A percentile compares a stretch with the other conserved stretches of the same genome.
Evolutionary conservation across 2,329 filamentous ascomycete genomes (phyloP).

Genomic region (Colletotrichum sidae): DNA sequence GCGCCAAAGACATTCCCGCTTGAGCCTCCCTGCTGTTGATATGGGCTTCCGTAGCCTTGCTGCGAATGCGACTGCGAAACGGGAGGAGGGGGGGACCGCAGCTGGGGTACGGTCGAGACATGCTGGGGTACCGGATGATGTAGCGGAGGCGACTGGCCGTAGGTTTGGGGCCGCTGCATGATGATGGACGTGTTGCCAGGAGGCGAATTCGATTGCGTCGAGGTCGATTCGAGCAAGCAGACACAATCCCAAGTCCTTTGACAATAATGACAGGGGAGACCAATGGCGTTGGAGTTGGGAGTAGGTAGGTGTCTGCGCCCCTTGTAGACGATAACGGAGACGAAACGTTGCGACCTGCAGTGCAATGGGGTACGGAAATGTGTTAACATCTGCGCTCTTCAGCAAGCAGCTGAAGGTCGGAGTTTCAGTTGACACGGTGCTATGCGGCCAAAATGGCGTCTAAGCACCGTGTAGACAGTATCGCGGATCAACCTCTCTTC

Average conservation of each 20-base stretch:
- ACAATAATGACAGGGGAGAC: too few relatives aligned
- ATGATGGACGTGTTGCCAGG: constrained; percentile 42
- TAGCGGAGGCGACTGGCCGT: constrained; percentile 90
- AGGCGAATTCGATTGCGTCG: constrained; percentile 26
- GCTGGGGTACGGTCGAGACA: constrained; percentile 96
- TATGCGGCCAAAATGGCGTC: too few relatives aligned
- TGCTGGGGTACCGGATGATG: constrained; percentile 98
- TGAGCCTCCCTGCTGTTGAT: constrained; percentile 72
- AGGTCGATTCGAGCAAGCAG: not conserved
- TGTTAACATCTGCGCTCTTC: constrained; percentile 41
- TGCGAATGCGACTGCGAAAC: constrained; percentile 76
- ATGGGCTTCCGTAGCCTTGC: constrained; percentile 75
- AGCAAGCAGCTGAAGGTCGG: too few relatives aligned
- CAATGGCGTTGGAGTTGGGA: too few relatives aligned
- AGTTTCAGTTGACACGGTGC: too few relatives aligned
- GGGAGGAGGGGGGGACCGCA: constrained; percentile 91
- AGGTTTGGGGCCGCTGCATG: constrained; percentile 88
- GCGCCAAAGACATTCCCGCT: constrained; percentile 71
- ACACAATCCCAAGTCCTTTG: too few relatives aligned
- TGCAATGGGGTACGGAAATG: constrained; percentile 40
- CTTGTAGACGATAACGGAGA: too few relatives aligned
- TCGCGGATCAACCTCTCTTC: too few relatives aligned
- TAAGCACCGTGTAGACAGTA: too few relatives aligned
- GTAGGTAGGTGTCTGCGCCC: too few relatives aligned
- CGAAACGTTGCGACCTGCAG: too few relatives aligned